Evolutionary conservation across 2,329 filamentous ascomycete species (phyloP).

Genomic region (Hypoxylon rubiginosum): DNA sequence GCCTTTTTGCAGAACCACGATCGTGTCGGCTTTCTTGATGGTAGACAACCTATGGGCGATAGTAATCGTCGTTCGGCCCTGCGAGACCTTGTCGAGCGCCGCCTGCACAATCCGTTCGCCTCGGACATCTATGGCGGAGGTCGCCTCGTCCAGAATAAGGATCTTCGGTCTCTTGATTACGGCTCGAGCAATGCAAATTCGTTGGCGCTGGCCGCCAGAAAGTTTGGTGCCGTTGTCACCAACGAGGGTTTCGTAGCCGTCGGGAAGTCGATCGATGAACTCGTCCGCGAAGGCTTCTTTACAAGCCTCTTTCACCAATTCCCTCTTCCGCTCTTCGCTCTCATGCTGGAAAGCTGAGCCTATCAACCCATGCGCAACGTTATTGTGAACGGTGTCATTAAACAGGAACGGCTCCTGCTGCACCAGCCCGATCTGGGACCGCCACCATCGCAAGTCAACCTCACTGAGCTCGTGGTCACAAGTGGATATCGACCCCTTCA

Average conservation of each 20-base stretch:
- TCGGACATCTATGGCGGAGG: conserved; percentile 72
- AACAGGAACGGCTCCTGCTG: conserved; percentile 78
- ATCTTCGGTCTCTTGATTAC: conserved; percentile 80
- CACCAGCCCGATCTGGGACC: conserved; percentile 73
- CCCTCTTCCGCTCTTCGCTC: conserved; percentile 66
- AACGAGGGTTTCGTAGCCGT: conserved; percentile 78
- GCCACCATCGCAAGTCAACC: conserved; percentile 74
- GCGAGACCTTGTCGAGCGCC: conserved; percentile 71
- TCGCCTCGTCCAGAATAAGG: conserved; percentile 83
- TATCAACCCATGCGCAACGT: conserved; percentile 71
- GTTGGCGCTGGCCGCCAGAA: conserved; percentile 87
- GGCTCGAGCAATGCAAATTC: conserved; percentile 81
- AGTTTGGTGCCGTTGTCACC: conserved; percentile 84
- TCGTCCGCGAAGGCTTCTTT: conserved; percentile 77
- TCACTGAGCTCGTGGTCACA: conserved; percentile 67
- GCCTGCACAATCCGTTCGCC: conserved; percentile 73
- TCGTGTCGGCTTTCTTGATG: conserved; percentile 82
- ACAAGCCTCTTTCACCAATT: conserved; percentile 74
- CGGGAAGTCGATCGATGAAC: conserved; percentile 74
- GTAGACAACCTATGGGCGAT: conserved; percentile 83
- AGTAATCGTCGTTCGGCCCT: conserved; percentile 76
- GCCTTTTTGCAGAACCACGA: conserved; percentile 81
- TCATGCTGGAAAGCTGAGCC: conserved; percentile 67
- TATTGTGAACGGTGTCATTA: conserved; percentile 73
- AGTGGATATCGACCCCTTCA: conserved; percentile 67